These are phyloP conservation scores for Verticillium nubilum DNA, from an alignment of 2,329 filamentous ascomycete genomes.

Conservation along the genomic window DNA sequence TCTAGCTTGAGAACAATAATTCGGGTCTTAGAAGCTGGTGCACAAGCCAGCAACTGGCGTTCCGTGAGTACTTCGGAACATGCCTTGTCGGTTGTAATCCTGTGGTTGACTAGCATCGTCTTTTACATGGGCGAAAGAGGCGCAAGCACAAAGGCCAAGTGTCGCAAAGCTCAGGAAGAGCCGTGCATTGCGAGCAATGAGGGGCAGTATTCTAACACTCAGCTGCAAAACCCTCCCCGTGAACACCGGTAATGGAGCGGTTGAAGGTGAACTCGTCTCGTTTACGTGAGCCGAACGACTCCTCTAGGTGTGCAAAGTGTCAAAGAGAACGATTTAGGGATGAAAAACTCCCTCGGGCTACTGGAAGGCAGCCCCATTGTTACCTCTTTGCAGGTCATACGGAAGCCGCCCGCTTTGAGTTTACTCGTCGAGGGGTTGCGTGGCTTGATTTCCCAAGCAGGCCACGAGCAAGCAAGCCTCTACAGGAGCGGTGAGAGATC, in stretches of 20 bases:
- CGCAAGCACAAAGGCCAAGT: neutral
- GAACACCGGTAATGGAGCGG: neutral
- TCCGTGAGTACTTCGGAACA: neutral
- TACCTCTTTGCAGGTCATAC: neutral
- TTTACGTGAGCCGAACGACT: neutral
- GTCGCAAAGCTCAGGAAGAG: neutral
- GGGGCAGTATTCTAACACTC: neutral
- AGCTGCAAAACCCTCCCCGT: neutral
- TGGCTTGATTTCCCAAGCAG: neutral
- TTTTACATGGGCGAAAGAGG: neutral
- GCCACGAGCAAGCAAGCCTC: neutral
- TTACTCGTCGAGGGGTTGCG: neutral
- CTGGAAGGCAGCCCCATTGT: neutral
- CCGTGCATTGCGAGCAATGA: neutral
- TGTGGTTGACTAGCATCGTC: neutral
- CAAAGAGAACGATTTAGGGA: neutral
- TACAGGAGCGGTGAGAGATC: slow-evolving; percentile 10
- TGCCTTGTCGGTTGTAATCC: neutral
- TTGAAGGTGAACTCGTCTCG: neutral
- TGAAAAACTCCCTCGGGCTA: neutral
- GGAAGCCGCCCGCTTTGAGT: neutral
- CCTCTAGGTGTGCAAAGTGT: neutral
- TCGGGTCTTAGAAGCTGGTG: neutral
- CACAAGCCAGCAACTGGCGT: neutral
- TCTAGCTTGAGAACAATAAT: neutral